A percentile compares a stretch with the other conserved stretches of the same genome.
Conservation (phyloP, 1,284 basidiomycete species). For the Malassezia globosa region DNA sequence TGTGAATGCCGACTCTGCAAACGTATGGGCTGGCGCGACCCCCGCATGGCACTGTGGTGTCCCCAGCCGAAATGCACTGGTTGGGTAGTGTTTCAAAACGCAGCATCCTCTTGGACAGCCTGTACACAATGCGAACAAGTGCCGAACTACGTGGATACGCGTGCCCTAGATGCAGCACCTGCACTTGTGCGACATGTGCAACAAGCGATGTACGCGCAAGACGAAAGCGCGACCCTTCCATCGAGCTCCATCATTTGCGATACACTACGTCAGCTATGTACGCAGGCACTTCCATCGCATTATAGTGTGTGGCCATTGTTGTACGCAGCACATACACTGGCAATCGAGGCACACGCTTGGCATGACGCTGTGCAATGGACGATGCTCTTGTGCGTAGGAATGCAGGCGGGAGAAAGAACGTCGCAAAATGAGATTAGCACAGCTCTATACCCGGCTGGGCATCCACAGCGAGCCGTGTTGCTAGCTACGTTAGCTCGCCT, state of each 20-base stretch:
- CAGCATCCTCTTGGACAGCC: neutral
- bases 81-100: no score
- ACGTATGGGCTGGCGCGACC: conserved; percentile 52
- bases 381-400: conserved; percentile 56
- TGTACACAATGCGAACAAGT: conserved; percentile 49
- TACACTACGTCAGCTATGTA: conserved; percentile 6
- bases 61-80: conserved; percentile 25
- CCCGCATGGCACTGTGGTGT: conserved; percentile 60
- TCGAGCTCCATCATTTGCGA: no score
- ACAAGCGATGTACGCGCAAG: neutral
- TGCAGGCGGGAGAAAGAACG: conserved; percentile 37
- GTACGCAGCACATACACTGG: conserved; percentile 9
- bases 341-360: conserved; percentile 15
- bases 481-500: conserved; percentile 70
- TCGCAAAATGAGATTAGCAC: no score
- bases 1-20: conserved; percentile 62
- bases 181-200: neutral
- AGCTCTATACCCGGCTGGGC: conserved; percentile 57
- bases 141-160: conserved; percentile 46
- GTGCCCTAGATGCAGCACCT: neutral
- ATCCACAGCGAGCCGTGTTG: conserved; percentile 67
- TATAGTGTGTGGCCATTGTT: conserved; percentile 10
- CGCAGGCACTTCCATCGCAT: conserved; percentile 7
- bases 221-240: neutral
- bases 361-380: conserved; percentile 37